Evolutionary conservation across 345 rosid genomes (phyloP), one percentile per base, ranked within the genome.

Genomic region (Angophora floribunda): DNA sequence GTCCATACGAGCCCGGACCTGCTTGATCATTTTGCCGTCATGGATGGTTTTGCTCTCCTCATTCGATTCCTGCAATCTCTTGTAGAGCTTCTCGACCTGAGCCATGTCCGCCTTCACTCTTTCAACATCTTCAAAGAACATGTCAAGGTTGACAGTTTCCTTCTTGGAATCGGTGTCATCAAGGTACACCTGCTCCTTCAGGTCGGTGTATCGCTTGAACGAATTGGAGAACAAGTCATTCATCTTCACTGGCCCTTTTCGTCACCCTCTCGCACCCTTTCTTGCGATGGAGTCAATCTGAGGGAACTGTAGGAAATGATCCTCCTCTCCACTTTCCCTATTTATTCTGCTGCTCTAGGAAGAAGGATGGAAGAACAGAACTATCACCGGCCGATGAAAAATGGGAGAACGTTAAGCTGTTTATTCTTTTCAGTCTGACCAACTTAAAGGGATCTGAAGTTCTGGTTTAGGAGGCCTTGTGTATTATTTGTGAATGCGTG

Each of bases 191-290:
- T 96, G 97, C 67, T 92, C 91, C 88, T 90, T 94, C 91, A 93
- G 91, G 90, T 97, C 97, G 13, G 96, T 92, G 92, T 96, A 95
- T 89, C 87, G 93, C 92, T 94, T 96, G 92, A 97, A 95, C 79
- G 98, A 97, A 89, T 90, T 94, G 3, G 99, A 96, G 89, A 97
- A 92, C 61, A 97, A 85, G 87, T 97, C 98, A 89, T 97, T 96
- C 99, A 97, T 96, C 93, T 90, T 92, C 88, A 50, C 70, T n/a
- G 16, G 19, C 16, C 47, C 78, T n/a, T 45, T 5, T 28, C 22
- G 0, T 9, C 51, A 75, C 84, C 44, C 47, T 41, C 84, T 41
- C 8, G 7, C 2, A 8, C 84, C 84, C 3, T 75, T 75, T 41
- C 28, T 41, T 41, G 84, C 0, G 84, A 0, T 75, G 84, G 26